These are phyloP conservation scores for Dactylellina drechsleri DNA, from an alignment of 2,329 filamentous ascomycete species.

Conservation along the genomic window DNA sequence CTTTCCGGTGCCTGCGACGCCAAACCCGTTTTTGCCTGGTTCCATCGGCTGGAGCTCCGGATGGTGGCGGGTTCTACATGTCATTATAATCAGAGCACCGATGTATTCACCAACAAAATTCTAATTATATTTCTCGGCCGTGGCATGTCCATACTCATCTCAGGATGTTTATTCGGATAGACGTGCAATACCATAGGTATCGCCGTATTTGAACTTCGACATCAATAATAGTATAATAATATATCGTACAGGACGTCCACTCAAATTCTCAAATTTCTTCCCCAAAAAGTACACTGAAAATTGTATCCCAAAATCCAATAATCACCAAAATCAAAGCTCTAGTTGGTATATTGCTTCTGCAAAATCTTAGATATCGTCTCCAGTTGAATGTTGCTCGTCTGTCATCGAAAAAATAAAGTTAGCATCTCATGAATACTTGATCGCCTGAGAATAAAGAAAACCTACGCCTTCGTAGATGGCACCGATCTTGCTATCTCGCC, in stretches of 20 bases:
- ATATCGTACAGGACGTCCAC: background rate
- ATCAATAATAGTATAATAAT: background rate
- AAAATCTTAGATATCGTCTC: conserved; percentile 76
- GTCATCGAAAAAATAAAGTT: conserved; percentile 23
- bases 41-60: conserved; percentile 46
- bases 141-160: too few species aligned
- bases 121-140: too few species aligned
- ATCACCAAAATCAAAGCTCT: conserved; percentile 45
- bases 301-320: too few species aligned
- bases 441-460: conserved; percentile 30
- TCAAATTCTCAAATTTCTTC: too few species aligned
- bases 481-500: conserved; percentile 96
- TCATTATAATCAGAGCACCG: too few species aligned
- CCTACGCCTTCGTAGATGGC: conserved; percentile 90
- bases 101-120: background rate
- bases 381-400: conserved; percentile 73
- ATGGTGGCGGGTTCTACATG: conserved; percentile 17
- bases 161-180: too few species aligned
- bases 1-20: conserved; percentile 31
- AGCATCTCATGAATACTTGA: too few species aligned
- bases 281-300: too few species aligned
- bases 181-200: too few species aligned
- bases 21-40: conserved; percentile 45
- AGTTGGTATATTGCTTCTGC: conserved; percentile 75
- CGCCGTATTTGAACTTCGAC: too few species aligned